phyloP scores from a whole-genome alignment of 495 filamentous ascomycete species.

The Penicillium argentinense region DNA sequence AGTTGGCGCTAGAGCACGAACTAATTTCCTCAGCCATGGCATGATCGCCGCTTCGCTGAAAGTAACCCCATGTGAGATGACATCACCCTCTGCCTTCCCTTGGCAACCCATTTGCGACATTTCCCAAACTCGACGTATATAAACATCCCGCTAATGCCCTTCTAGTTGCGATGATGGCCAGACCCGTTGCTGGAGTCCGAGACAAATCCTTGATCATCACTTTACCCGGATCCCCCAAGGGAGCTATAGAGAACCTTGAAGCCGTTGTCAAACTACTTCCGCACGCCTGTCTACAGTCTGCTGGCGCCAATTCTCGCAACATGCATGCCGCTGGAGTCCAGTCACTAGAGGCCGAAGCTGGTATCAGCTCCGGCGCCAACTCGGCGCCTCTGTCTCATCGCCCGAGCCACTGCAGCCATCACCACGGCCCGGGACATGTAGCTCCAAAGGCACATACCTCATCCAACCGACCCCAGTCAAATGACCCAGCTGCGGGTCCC shows the following conservation, averaged over 20 bases:
- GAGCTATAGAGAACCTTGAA: slow-evolving; percentile 93
- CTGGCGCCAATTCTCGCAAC: slow-evolving; percentile 75
- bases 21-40: slow-evolving; percentile 61
- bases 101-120: neutral
- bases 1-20: slow-evolving; percentile 23
- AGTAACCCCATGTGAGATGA: slow-evolving; percentile 81
- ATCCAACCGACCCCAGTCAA: slow-evolving; percentile 63
- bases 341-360: slow-evolving; percentile 82
- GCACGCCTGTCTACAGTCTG: slow-evolving; percentile 89
- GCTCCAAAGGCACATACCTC: slow-evolving; percentile 72
- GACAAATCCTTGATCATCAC: slow-evolving; percentile 85
- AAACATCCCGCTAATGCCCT: slow-evolving; percentile 19
- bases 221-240: slow-evolving; percentile 92
- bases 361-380: slow-evolving; percentile 45
- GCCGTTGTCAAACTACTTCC: slow-evolving; percentile 86
- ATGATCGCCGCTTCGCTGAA: slow-evolving; percentile 86
- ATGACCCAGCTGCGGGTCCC: slow-evolving; percentile 79
- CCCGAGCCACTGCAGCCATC: slow-evolving; percentile 50
- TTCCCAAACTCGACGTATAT: slow-evolving; percentile 3
- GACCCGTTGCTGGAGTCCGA: slow-evolving; percentile 87
- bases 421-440: slow-evolving; percentile 64
- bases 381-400: too few species aligned
- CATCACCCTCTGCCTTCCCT: slow-evolving; percentile 10
- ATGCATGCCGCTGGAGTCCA: slow-evolving; percentile 79
- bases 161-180: slow-evolving; percentile 93